phyloP scores from a whole-genome alignment of 2,329 filamentous ascomycete genomes.

The Lecanicillium sp. region DNA sequence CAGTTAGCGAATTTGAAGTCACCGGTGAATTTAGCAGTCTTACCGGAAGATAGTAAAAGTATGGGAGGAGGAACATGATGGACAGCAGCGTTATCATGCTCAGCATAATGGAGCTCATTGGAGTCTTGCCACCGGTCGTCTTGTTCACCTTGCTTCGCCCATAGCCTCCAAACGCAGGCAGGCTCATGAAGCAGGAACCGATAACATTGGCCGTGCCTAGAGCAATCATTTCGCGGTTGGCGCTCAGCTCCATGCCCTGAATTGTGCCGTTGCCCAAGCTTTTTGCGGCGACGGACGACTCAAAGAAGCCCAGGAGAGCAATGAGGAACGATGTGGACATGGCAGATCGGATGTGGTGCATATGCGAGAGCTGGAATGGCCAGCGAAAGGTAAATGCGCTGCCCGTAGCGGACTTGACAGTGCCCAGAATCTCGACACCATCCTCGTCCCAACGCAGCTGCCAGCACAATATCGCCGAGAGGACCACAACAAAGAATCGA shows the following conservation, averaged over 20 bases:
- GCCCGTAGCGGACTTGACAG: conserved; percentile 68
- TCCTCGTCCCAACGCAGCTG: conserved; percentile 67
- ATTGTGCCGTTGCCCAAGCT: conserved; percentile 66
- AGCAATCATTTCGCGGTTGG: conserved; percentile 89
- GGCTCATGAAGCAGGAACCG: conserved; percentile 82
- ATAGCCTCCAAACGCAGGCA: conserved; percentile 94
- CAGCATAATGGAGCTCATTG: conserved; percentile 86
- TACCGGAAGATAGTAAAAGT: conserved; percentile 93
- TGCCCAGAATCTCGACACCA: conserved; percentile 77
- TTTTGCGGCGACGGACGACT: conserved; percentile 93
- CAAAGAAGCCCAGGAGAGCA: conserved; percentile 93
- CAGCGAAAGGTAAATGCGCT: conserved; percentile 73
- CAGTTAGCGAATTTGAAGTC: neutral
- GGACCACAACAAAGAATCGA: conserved; percentile 79
- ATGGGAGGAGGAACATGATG: conserved; percentile 76
- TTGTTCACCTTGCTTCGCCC: conserved; percentile 93
- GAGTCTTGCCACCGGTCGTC: conserved; percentile 83
- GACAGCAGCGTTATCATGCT: conserved; percentile 75
- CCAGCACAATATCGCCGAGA: conserved; percentile 76
- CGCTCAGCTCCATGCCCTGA: conserved; percentile 72
- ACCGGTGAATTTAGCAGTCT: too few species aligned
- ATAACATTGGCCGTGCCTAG: conserved; percentile 86
- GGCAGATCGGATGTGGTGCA: conserved; percentile 76
- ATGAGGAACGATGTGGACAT: conserved; percentile 92
- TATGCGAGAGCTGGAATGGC: conserved; percentile 69